phyloP scores from a whole-genome alignment of 1,284 basidiomycete species.

The Leccinum variabile region DNA sequence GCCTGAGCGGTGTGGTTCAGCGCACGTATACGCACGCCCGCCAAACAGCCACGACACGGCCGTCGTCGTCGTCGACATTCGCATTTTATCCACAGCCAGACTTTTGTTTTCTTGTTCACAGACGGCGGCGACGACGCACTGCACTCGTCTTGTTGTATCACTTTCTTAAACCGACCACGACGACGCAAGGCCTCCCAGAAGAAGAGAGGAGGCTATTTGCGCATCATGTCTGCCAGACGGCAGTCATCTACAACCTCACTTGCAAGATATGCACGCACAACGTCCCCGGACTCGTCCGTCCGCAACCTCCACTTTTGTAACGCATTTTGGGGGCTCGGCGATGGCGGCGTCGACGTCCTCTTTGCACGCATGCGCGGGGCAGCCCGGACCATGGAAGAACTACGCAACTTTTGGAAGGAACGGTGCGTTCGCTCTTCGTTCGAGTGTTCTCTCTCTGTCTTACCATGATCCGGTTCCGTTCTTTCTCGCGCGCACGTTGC shows the following conservation, averaged over 20 bases:
- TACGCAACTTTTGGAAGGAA: constrained; percentile 87
- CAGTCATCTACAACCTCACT: constrained; percentile 75
- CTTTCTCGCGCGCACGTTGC: neutral
- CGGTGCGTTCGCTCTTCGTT: constrained; percentile 49
- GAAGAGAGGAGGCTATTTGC: constrained; percentile 11
- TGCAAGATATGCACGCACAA: constrained; percentile 59
- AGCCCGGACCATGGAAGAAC: constrained; percentile 85
- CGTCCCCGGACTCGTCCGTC: constrained; percentile 47
- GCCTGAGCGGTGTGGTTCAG: neutral
- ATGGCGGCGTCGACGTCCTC: constrained; percentile 89
- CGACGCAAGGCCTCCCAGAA: constrained; percentile 11
- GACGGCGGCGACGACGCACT: constrained; percentile 10
- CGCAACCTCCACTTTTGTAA: constrained; percentile 89
- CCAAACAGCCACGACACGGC: constrained; percentile 11
- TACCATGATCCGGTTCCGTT: neutral
- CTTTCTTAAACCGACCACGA: constrained; percentile 10
- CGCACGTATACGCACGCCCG: constrained; percentile 11
- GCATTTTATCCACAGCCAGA: neutral
- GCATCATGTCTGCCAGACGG: constrained; percentile 59
- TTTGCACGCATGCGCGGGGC: constrained; percentile 87
- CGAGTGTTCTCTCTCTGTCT: neutral
- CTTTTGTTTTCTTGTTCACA: neutral
- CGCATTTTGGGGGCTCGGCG: constrained; percentile 89
- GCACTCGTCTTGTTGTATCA: constrained; percentile 20
- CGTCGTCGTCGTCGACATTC: neutral